Conservation (phyloP, 805 yeast genomes). For the Hanseniaspora vineae region DNA sequence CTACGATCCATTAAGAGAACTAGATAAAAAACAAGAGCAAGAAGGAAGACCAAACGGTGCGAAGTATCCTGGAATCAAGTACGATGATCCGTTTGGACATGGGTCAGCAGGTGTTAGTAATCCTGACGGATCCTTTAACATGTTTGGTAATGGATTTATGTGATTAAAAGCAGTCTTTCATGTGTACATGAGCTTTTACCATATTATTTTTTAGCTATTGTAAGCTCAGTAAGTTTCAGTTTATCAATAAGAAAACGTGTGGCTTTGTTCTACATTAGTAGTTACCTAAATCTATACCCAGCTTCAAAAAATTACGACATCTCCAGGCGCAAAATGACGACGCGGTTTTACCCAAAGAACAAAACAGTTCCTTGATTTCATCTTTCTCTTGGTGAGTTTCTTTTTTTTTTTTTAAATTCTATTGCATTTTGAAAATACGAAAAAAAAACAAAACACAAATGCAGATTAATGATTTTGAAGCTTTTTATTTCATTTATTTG, state of each 20-base stretch:
- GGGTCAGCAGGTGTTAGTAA: conserved; percentile 6
- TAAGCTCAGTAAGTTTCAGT: too few species aligned
- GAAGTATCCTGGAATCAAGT: conserved; percentile 21
- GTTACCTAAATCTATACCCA: too few species aligned
- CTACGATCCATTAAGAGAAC: conserved; percentile 18
- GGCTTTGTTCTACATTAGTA: too few species aligned
- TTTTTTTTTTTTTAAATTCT: too few species aligned
- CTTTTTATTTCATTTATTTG: neutral
- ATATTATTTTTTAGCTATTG: too few species aligned
- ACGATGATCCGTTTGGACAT: conserved; percentile 22
- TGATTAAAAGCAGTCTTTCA: neutral
- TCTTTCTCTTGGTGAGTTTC: too few species aligned
- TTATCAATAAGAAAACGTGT: too few species aligned
- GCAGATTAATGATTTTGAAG: neutral
- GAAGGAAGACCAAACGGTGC: conserved; percentile 5
- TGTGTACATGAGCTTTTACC: neutral
- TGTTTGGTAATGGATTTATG: conserved; percentile 3
- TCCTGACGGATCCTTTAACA: conserved; percentile 7
- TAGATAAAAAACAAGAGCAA: conserved; percentile 3
- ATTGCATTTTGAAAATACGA: too few species aligned
- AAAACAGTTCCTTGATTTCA: too few species aligned
- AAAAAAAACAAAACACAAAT: neutral
- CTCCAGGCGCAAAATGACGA: too few species aligned
- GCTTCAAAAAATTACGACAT: too few species aligned
- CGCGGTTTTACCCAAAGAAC: too few species aligned